These are phyloP conservation scores for Debaryomycetaceae sp. DNA, from an alignment of 1,139 yeast species.

Conservation along the genomic window DNA sequence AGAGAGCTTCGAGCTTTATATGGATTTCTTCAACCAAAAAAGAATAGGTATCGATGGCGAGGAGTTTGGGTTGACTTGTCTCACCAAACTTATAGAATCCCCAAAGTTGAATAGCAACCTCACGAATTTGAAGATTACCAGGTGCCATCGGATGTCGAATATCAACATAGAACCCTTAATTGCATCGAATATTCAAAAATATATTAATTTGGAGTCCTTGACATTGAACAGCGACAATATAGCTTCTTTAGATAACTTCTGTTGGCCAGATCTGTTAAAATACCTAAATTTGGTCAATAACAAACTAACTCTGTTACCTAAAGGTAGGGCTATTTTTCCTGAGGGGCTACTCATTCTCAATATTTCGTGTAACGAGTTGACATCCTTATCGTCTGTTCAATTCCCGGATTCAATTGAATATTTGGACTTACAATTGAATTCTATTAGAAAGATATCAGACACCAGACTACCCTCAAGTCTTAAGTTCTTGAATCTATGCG, in stretches of 20 bases:
- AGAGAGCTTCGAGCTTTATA: slow-evolving; percentile 10
- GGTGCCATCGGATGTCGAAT: slow-evolving; percentile 11
- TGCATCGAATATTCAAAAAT: slow-evolving; percentile 6
- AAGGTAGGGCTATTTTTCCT: slow-evolving; percentile 10
- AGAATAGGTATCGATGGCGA: not conserved
- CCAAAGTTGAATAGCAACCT: slow-evolving; percentile 8
- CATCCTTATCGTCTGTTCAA: slow-evolving; percentile 7
- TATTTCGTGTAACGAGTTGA: slow-evolving; percentile 13
- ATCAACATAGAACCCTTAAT: slow-evolving; percentile 5
- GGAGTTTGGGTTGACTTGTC: slow-evolving; percentile 1
- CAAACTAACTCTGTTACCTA: slow-evolving; percentile 10
- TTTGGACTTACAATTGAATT: slow-evolving; percentile 15
- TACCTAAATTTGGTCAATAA: slow-evolving; percentile 13
- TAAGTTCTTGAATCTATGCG: slow-evolving; percentile 14
- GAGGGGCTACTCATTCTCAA: slow-evolving; percentile 11
- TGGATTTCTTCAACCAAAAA: slow-evolving; percentile 13
- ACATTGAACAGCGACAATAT: slow-evolving; percentile 11
- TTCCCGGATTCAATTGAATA: slow-evolving; percentile 13
- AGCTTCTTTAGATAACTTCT: slow-evolving; percentile 7
- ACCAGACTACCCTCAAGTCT: slow-evolving; percentile 10
- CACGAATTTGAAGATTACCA: slow-evolving; percentile 10
- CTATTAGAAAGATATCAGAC: slow-evolving; percentile 11
- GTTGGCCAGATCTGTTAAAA: slow-evolving; percentile 9
- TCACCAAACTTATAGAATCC: slow-evolving; percentile 6
- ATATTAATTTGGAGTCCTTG: slow-evolving; percentile 10